Evolutionary conservation across 768 basidiomycete species (phyloP).

Genomic region (Leccinum obscurum): DNA sequence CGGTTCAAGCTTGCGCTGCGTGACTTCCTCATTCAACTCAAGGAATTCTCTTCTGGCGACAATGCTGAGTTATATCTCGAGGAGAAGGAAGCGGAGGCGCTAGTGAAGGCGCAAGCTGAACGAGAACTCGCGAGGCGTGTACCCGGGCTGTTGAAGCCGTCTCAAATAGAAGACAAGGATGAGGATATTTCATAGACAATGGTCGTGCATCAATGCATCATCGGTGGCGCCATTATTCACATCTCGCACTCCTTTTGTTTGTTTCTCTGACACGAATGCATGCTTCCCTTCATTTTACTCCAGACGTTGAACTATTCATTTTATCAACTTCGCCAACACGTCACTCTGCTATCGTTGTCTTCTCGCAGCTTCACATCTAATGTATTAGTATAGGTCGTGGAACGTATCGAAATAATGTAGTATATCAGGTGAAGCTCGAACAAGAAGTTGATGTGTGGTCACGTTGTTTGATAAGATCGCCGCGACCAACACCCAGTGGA

Average conservation of each 20-base stretch:
- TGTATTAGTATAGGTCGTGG: conserved; percentile 37
- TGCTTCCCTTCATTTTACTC: conserved; percentile 20
- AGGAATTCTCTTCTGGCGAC: conserved; percentile 92
- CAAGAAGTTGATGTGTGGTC: background rate
- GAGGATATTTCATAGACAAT: conserved; percentile 58
- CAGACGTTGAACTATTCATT: conserved; percentile 32
- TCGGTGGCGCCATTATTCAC: conserved; percentile 22
- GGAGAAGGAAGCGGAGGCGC: conserved; percentile 88
- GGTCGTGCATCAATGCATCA: conserved; percentile 29
- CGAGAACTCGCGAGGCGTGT: conserved; percentile 88
- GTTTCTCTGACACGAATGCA: conserved; percentile 34
- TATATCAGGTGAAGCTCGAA: conserved; percentile 20
- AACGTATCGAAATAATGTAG: conserved; percentile 32
- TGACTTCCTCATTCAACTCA: conserved; percentile 97
- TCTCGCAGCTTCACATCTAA: conserved; percentile 35
- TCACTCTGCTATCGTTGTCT: conserved; percentile 34
- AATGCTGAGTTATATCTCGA: conserved; percentile 91
- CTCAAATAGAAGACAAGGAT: conserved; percentile 91
- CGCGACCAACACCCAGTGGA: conserved; percentile 1
- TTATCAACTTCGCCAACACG: conserved; percentile 18
- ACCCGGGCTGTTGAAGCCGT: conserved; percentile 97
- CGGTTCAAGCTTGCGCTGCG: conserved; percentile 93
- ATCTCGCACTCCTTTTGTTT: conserved; percentile 20
- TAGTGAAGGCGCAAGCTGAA: conserved; percentile 78
- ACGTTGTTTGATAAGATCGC: conserved; percentile 17